Base-by-base conservation (phyloP, 176 grass and related monocot genomes). In the Chloris gayana region DNA sequence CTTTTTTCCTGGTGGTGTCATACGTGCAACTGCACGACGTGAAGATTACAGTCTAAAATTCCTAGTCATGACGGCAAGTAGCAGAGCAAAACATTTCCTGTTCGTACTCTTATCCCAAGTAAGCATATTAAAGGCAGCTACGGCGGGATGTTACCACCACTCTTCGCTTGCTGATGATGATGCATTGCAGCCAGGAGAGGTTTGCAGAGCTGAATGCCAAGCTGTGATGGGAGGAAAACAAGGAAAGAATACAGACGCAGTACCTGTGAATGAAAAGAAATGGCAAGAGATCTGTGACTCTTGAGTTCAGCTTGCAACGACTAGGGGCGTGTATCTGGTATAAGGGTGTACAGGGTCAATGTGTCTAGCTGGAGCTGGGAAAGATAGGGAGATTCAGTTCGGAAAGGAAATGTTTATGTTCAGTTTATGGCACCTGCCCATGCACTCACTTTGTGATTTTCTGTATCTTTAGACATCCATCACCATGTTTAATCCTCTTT, bases 191-290 rank as follows among this genome's bases (percentile, higher is more conserved):
- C 73, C 92, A 88, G 54, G 92, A 91, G 81, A 91, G 80, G 83
- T 94, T 94, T 18, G 92, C 88, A 0, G 92, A 94, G 83, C 83
- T 88, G 58, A 90, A 90, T 33, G 92, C 92, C 0, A 94, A 94
- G 83, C 83, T 91, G 53, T 94, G 92, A 88, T 94, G 92, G 92
- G 92, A 94, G 89, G 80, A 91, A 83, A 94, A 94, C 86, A 94
- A 88, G 84, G 92, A 94, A 80, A 94, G 92, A 63, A 91, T 94
- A 86, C 86, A 94, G 65, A 26, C 72, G 0, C 92, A 94, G 75
- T 91, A 91, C 83, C 88, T 91, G 19, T 94, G 70, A 33, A 53
- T 49, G 79, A n/a, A 35, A 38, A 19, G 21, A 10, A 13, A 57
- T 7, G 8, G 8, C 9, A 57, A 26, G 0, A 1, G 13, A 69